A percentile compares a stretch with the other conserved stretches of the same genome.
Conservation (phyloP, 108 stramenopile genomes). For the Skeletonema tropicum region DNA sequence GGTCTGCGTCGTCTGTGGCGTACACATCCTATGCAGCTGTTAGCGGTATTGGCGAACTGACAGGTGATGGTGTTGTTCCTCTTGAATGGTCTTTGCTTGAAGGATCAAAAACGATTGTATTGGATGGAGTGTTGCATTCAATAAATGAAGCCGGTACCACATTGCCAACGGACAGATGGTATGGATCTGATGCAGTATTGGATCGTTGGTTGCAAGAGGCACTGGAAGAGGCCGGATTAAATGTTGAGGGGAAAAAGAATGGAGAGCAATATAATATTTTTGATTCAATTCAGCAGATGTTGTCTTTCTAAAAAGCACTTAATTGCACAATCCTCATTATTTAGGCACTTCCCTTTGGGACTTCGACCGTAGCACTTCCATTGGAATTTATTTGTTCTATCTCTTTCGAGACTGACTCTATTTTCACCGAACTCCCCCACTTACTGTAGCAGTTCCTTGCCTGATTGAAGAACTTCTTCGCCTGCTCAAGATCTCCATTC, state of each 20-base stretch:
- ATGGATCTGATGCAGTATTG: conserved; percentile 78
- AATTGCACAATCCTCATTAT: background rate
- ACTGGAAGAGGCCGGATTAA: conserved; percentile 42
- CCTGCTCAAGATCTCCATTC: background rate
- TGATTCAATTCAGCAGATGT: background rate
- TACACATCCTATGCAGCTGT: conserved; percentile 83
- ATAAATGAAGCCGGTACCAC: conserved; percentile 88
- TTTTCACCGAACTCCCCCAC: conserved; percentile 27
- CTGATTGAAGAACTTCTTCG: conserved; percentile 18
- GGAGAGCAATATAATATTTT: background rate
- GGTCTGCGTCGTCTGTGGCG: conserved; percentile 59
- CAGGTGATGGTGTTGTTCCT: conserved; percentile 90
- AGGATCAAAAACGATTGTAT: conserved; percentile 64
- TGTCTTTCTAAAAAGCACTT: background rate
- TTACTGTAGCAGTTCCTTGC: conserved; percentile 20
- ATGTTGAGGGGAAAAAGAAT: background rate
- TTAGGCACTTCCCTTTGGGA: too few relatives aligned
- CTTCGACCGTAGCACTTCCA: background rate
- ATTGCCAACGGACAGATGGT: conserved; percentile 78
- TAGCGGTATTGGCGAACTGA: conserved; percentile 71
- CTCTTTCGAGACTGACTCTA: conserved; percentile 12
- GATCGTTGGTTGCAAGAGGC: conserved; percentile 80
- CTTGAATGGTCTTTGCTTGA: conserved; percentile 74
- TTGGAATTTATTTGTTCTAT: background rate
- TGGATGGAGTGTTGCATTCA: conserved; percentile 85